phyloP scores from a whole-genome alignment of 768 basidiomycete species.

The Termitomyces sp. region DNA sequence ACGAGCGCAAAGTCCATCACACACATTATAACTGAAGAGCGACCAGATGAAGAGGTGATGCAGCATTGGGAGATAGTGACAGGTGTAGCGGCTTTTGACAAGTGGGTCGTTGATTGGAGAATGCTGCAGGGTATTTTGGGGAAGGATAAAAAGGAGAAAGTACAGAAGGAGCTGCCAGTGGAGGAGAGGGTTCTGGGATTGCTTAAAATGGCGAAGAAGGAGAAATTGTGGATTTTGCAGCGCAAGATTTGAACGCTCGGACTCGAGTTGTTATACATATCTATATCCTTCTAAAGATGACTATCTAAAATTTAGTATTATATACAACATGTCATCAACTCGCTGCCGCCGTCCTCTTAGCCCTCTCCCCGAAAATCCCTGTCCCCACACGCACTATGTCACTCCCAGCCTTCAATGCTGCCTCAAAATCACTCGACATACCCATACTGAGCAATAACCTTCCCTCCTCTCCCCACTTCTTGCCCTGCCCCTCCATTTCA shows the following conservation, averaged over 20 bases:
- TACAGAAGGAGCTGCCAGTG: background rate
- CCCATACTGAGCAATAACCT: constrained; percentile 81
- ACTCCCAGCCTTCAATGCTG: constrained; percentile 77
- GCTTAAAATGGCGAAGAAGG: constrained; percentile 30
- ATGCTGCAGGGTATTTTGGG: constrained; percentile 11
- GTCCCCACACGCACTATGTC: constrained; percentile 90
- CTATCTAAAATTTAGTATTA: background rate
- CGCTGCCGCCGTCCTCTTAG: constrained; percentile 34
- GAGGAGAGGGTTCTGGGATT: constrained; percentile 17
- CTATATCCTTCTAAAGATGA: no score
- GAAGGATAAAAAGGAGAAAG: constrained; percentile 1
- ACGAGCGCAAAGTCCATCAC: constrained; percentile 38
- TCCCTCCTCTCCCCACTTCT: constrained; percentile 47
- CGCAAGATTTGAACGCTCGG: constrained; percentile 13
- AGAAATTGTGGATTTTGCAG: constrained; percentile 47
- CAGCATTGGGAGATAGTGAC: constrained; percentile 38
- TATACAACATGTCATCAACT: background rate
- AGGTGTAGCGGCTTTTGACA: constrained; percentile 22
- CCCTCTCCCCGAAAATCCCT: constrained; percentile 77
- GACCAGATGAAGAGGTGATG: constrained; percentile 18
- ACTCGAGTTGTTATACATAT: background rate
- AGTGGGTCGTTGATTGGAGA: constrained; percentile 25
- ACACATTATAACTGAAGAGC: constrained; percentile 56
- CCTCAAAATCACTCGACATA: constrained; percentile 93
- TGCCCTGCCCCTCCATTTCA: constrained; percentile 16